Conservation (phyloP, 2,329 filamentous ascomycete species). For the Graphilbum ipis-grandicollis region DNA sequence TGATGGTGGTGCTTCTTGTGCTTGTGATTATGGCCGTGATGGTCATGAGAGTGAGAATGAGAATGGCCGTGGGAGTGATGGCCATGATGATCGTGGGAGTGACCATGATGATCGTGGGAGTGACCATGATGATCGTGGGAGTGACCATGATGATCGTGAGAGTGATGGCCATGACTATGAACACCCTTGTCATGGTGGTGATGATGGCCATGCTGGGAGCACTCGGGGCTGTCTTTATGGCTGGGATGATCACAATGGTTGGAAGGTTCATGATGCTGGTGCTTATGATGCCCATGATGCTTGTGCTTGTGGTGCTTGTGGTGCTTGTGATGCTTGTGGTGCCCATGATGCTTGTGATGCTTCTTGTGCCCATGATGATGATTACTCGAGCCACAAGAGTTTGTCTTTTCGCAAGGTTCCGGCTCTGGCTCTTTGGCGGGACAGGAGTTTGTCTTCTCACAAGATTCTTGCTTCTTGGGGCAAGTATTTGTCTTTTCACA, state of each 20-base stretch:
- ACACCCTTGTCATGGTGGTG: background rate
- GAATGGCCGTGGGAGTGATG: background rate
- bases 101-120: constrained; percentile 1
- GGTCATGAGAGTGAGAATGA: constrained; percentile 1
- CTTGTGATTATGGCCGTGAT: background rate
- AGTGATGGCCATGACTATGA: background rate
- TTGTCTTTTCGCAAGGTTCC: background rate
- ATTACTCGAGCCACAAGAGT: background rate
- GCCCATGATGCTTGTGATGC: background rate
- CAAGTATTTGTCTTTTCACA: too few species aligned
- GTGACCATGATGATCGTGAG: background rate
- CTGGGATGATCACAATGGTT: background rate
- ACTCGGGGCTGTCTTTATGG: background rate
- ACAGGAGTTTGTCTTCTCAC: too few species aligned
- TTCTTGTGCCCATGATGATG: background rate
- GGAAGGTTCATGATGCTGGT: background rate
- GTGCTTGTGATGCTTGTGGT: background rate
- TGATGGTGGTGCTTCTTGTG: constrained; percentile 1
- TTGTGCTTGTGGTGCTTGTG: background rate
- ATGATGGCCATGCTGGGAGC: background rate
- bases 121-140: background rate
- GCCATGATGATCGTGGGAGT: background rate
- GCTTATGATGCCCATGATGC: background rate
- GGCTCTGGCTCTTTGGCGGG: background rate
- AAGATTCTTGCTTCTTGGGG: too few species aligned